These are phyloP conservation scores for Trichoderma asperelloides DNA, from an alignment of 495 filamentous ascomycete species.

Conservation along the genomic window DNA sequence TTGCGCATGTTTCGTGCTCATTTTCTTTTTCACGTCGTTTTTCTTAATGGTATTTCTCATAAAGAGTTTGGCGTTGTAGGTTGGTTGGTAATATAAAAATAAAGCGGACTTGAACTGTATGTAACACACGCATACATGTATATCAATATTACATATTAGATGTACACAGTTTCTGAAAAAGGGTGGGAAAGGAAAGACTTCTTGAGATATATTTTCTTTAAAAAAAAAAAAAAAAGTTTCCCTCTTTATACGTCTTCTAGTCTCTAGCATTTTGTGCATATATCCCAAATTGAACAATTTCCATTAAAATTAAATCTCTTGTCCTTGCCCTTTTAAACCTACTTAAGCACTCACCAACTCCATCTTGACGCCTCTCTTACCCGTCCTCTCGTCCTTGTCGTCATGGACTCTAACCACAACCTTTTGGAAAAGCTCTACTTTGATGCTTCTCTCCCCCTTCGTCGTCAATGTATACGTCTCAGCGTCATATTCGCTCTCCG, in stretches of 20 bases:
- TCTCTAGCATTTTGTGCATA: not conserved
- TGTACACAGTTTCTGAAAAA: not conserved
- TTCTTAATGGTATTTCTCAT: not conserved
- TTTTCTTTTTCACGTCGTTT: too few species aligned
- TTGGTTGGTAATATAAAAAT: not conserved
- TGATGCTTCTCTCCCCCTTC: constrained; percentile 44
- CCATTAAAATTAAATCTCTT: not conserved
- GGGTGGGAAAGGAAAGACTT: not conserved
- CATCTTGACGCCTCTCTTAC: constrained; percentile 81
- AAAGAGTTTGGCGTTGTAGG: constrained; percentile 10
- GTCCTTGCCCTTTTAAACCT: not conserved
- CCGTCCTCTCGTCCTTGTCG: constrained; percentile 83
- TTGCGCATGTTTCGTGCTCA: not conserved
- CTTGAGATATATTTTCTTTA: not conserved
- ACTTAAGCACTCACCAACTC: constrained; percentile 38
- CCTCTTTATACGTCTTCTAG: constrained; percentile 4
- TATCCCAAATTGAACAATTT: not conserved
- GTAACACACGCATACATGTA: not conserved
- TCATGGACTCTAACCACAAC: constrained; percentile 82
- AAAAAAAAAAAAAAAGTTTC: too few species aligned
- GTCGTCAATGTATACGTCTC: constrained; percentile 67
- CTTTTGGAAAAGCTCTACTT: constrained; percentile 80
- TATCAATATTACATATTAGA: not conserved
- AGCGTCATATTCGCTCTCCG: constrained; percentile 69
- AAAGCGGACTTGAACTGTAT: constrained; percentile 3